Evolutionary conservation across 495 filamentous ascomycete species (phyloP), one percentile per base, ranked within the genome.

Genomic region (Aspergillus hancockii): DNA sequence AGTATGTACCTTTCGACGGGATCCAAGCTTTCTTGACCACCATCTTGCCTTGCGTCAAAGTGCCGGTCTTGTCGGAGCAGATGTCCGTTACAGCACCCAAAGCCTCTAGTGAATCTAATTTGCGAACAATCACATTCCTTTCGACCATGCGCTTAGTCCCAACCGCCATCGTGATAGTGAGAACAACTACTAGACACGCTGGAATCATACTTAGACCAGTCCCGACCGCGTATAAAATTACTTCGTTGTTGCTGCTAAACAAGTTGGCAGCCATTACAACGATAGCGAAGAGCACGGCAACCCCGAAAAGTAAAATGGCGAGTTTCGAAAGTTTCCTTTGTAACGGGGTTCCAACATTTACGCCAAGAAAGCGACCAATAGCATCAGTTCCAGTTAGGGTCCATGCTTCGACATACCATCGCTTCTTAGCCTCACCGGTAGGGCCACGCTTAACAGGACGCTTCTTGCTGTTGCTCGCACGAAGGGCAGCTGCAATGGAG

Each of bases 21-120:
- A 94, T 77, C 91, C 91, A 96, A 3, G 85, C 89, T 62, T 90
- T 89, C 58, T 87, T 85, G 16, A 90, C 85, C 12, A 93, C 87
- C 91, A 94, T 94, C 65, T 73, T 59, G 56, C 88, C 88, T 67
- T 90, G 88, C 1, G 88, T 88, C 25, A 90, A 68, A 13, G 87
- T 89, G 16, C 87, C 87, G n/a, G 87, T 90, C 66, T 89, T 90
- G 62, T 89, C 87, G 0, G 86, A 88, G 67, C 87, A 89, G 51
- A 90, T 88, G 61, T 88, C 82, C 21, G 85, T 87, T 16, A 88
- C 83, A 36, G 80, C 86, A 16, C 87, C 87, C 18, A 90, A 73
- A 3, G 87, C 85, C 63, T 91, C 88, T 12, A 90, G 68, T 4
- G 86, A 83, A 19, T 87, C 79, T 43, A 88, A 75, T 59, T 85